Base-by-base conservation (phyloP, 345 rosid species). In the Linum tenue region DNA sequence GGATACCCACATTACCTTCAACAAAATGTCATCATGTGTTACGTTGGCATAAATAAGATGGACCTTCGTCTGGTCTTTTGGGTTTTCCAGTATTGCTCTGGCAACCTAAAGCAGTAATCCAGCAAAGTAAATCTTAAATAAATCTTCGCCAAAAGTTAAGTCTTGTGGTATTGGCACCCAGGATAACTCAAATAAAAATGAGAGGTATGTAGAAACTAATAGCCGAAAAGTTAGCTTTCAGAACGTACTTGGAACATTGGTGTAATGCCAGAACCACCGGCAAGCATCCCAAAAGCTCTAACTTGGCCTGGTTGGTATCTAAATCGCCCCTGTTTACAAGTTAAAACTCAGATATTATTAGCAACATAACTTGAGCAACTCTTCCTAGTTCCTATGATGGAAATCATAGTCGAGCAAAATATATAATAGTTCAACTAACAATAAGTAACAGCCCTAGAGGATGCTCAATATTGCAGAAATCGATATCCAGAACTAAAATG, bases 231-330 rank as follows among this genome's bases (percentile, higher is more conserved):
- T 22, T 22, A 22, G 1, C 0, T 22, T 22, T 22, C 31, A 22
- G 59, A 58, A 56, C 81, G 64, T 67, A 91, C 99, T 80, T 95
- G 99, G 83, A 85, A 95, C 99, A 91, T 95, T 35, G 97, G 99
- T 73, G 99, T 91, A 73, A 95, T 95, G 75, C 99, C 99, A 71
- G 99, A 84, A 56, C 99, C 99, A 66, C 99, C 99, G 60, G 95
- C 96, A 74, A 89, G 73, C 97, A 95, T 95, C 64, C 99, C 99
- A 57, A 91, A 88, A 66, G 90, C 99, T 76, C 92, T 86, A 77
- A 86, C 89, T 80, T 85, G 80, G 63, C 91, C 92, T 11, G 95
- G 83, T 66, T 82, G 96, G 75, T 90, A 94, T 82, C 65, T 88
- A 73, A 94, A 94, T 69, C 99, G 87, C 7, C 97, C 99, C 99